These are phyloP conservation scores for Neurospora sp. DNA, from an alignment of 495 filamentous ascomycete species.

Conservation along the genomic window DNA sequence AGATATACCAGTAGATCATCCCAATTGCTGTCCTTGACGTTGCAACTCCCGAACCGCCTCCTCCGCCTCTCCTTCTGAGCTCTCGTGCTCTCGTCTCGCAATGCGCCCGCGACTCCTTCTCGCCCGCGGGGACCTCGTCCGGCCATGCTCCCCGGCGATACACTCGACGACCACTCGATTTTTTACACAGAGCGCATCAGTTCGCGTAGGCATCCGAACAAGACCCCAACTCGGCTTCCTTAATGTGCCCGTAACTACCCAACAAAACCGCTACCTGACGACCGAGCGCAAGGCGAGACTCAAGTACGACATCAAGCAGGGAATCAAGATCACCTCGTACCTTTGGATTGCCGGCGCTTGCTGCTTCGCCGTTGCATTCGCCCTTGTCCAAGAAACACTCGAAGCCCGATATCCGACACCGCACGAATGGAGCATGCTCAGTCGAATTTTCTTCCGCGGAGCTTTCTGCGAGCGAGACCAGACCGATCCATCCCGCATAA, in stretches of 20 bases:
- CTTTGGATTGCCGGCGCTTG: constrained; percentile 46
- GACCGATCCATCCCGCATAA: constrained; percentile 34
- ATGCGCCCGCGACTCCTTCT: constrained; percentile 18
- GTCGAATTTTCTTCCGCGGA: constrained; percentile 49
- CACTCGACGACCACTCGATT: constrained; percentile 5
- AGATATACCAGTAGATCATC: not conserved
- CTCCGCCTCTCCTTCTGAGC: not conserved
- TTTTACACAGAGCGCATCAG: constrained; percentile 17
- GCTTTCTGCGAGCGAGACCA: constrained; percentile 47
- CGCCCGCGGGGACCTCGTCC: constrained; percentile 11
- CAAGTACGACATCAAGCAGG: constrained; percentile 50
- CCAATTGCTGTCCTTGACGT: not conserved
- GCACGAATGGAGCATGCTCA: constrained; percentile 58
- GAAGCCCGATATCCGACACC: constrained; percentile 68
- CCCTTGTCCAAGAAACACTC: constrained; percentile 54
- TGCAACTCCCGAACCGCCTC: not conserved
- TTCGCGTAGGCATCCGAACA: constrained; percentile 8
- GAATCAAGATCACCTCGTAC: constrained; percentile 46
- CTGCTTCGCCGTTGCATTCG: constrained; percentile 43
- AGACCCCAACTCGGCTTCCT: constrained; percentile 81
- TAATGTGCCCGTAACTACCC: constrained; percentile 31
- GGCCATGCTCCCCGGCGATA: not conserved
- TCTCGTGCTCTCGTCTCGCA: not conserved
- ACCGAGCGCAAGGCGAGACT: constrained; percentile 62
- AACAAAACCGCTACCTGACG: constrained; percentile 55